These are phyloP conservation scores for Cichorium intybus DNA, from an alignment of 140 eudicot genomes.

Conservation along the genomic window DNA sequence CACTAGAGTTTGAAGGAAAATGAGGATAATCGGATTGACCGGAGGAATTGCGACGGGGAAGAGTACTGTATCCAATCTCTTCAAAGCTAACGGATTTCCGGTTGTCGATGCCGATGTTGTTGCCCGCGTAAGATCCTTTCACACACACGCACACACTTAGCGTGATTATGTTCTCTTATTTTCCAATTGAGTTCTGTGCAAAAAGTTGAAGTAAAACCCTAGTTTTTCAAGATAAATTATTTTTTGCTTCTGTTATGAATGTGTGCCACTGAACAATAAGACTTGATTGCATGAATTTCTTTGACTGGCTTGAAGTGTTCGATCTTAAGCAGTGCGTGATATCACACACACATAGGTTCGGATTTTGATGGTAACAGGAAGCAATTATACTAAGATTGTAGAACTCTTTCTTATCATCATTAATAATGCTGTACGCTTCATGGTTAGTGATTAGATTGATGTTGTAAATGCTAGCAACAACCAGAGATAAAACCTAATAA, in stretches of 20 bases:
- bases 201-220: conserved; percentile 3
- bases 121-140: conserved; percentile 62
- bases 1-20: conserved; percentile 10
- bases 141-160: neutral
- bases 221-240: neutral
- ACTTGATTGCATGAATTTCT: neutral
- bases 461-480: neutral
- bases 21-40: conserved; percentile 73
- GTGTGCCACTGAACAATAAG: neutral
- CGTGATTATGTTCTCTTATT: neutral
- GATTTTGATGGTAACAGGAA: neutral
- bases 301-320: neutral
- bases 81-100: conserved; percentile 63
- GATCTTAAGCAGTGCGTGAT: conserved; percentile 3
- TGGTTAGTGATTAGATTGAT: neutral
- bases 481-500: no score
- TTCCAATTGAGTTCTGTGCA: neutral
- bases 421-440: neutral
- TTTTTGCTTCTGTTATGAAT: neutral
- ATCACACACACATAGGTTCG: neutral
- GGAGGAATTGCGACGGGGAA: conserved; percentile 76
- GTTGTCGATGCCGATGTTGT: conserved; percentile 85
- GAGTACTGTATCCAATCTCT: conserved; percentile 73
- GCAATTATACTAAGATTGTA: neutral
- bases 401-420: no score